These are phyloP conservation scores for Dothideomycetes sp. DNA, from an alignment of 2,329 filamentous ascomycete genomes.

Conservation along the genomic window DNA sequence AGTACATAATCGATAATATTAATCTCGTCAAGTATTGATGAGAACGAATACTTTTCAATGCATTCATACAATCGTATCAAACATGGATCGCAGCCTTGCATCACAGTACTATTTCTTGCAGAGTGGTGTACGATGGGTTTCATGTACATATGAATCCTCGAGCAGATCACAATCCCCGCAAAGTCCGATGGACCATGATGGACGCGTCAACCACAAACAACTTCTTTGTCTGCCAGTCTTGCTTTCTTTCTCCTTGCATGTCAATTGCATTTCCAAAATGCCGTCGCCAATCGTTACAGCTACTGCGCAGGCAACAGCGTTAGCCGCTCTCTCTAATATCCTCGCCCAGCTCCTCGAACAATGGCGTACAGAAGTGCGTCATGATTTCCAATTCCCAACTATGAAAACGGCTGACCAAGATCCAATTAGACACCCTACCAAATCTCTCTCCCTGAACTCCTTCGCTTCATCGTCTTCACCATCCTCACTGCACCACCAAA, in stretches of 20 bases:
- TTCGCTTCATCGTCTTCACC: constrained; percentile 47
- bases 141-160: too few species aligned
- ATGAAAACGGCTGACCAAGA: background rate
- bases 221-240: background rate
- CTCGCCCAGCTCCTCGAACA: constrained; percentile 58
- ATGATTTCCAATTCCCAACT: too few species aligned
- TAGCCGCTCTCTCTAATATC: constrained; percentile 61
- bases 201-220: background rate
- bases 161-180: too few species aligned
- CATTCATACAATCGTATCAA: too few species aligned
- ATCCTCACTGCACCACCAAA: constrained; percentile 48
- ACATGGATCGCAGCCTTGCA: too few species aligned
- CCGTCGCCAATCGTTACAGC: constrained; percentile 42
- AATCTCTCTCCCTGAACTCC: constrained; percentile 41
- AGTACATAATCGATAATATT: too few species aligned
- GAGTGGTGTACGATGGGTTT: too few species aligned
- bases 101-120: too few species aligned
- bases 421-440: constrained; percentile 31
- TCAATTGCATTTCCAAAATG: constrained; percentile 30
- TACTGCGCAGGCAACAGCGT: constrained; percentile 55
- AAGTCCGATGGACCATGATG: too few species aligned
- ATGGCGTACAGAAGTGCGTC: constrained; percentile 9
- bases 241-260: background rate
- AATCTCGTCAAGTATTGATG: too few species aligned
- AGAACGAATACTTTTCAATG: too few species aligned